phyloP scores from a whole-genome alignment of 805 yeast genomes.

The Diddensiella santjacobensis region DNA sequence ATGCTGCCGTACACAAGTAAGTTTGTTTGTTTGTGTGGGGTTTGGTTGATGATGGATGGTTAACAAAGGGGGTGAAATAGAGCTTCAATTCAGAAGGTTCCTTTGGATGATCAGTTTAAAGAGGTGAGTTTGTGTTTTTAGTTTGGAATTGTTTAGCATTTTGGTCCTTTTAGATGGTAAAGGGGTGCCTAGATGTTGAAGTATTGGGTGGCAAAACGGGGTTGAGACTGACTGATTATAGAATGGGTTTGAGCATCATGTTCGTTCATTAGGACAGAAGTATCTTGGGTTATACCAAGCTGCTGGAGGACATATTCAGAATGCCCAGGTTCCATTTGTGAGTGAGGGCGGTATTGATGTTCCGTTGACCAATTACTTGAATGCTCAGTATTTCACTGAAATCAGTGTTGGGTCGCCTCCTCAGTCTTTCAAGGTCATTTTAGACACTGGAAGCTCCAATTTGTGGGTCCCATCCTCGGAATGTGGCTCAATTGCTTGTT shows the following conservation, averaged over 20 bases:
- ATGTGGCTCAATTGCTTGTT: constrained; percentile 93
- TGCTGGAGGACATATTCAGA: constrained; percentile 31
- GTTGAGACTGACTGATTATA: constrained; percentile 8
- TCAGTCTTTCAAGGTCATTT: constrained; percentile 86
- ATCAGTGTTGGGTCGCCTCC: constrained; percentile 89
- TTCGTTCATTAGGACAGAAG: constrained; percentile 57
- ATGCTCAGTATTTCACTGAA: constrained; percentile 95
- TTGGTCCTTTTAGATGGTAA: background rate
- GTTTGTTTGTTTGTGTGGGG: too few relatives aligned
- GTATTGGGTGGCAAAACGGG: constrained; percentile 4
- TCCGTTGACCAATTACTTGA: constrained; percentile 88
- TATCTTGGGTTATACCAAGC: constrained; percentile 45
- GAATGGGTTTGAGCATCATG: constrained; percentile 38
- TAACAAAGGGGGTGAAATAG: constrained; percentile 32
- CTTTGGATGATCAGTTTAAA: constrained; percentile 53
- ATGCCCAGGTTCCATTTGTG: constrained; percentile 27
- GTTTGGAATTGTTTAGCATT: background rate
- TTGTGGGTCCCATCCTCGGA: constrained; percentile 92
- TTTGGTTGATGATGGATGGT: too few relatives aligned
- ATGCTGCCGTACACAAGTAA: constrained; percentile 34
- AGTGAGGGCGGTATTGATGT: constrained; percentile 55
- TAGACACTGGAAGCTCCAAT: constrained; percentile 96
- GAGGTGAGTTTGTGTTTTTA: constrained; percentile 37
- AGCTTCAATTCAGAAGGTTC: constrained; percentile 56
- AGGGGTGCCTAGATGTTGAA: background rate